phyloP scores from a whole-genome alignment of 208 protist genomes.

The Leishmania turanica region DNA sequence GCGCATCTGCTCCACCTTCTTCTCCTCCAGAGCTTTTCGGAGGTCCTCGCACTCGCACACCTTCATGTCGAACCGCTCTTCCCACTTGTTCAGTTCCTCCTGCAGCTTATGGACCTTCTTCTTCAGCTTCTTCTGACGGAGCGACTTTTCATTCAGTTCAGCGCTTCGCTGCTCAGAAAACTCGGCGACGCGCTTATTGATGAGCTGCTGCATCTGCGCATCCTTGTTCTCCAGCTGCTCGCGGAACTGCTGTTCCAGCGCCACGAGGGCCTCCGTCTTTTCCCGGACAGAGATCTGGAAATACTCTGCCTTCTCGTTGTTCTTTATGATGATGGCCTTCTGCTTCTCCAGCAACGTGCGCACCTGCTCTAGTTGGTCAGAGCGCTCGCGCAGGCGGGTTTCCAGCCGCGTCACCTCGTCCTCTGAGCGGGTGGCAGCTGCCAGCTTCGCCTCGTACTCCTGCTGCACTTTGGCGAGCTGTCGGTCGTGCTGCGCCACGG shows the following conservation, averaged over 20 bases:
- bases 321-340: slow-evolving; percentile 84
- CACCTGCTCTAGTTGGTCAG: slow-evolving; percentile 78
- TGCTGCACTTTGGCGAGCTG: slow-evolving; percentile 52
- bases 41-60: slow-evolving; percentile 88
- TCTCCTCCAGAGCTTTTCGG: slow-evolving; percentile 67
- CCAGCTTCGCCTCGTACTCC: slow-evolving; percentile 60
- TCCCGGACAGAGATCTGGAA: slow-evolving; percentile 69
- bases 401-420: slow-evolving; percentile 51
- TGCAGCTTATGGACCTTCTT: slow-evolving; percentile 85
- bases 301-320: slow-evolving; percentile 81
- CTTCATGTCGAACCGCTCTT: slow-evolving; percentile 80
- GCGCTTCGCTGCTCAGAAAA: slow-evolving; percentile 53
- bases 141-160: slow-evolving; percentile 47
- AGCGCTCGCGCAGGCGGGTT: slow-evolving; percentile 59
- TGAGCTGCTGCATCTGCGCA: slow-evolving; percentile 70
- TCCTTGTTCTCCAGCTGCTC: slow-evolving; percentile 69
- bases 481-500: slow-evolving; percentile 50
- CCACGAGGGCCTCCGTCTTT: slow-evolving; percentile 34
- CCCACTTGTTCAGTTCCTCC: slow-evolving; percentile 45
- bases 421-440: slow-evolving; percentile 24
- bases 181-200: slow-evolving; percentile 79
- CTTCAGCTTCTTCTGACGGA: slow-evolving; percentile 71
- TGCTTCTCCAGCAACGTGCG: slow-evolving; percentile 78
- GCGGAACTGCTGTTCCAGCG: slow-evolving; percentile 46
- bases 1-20: slow-evolving; percentile 75